Conservation (phyloP, 2,329 filamentous ascomycete species). For the Fusarium penzigii region DNA sequence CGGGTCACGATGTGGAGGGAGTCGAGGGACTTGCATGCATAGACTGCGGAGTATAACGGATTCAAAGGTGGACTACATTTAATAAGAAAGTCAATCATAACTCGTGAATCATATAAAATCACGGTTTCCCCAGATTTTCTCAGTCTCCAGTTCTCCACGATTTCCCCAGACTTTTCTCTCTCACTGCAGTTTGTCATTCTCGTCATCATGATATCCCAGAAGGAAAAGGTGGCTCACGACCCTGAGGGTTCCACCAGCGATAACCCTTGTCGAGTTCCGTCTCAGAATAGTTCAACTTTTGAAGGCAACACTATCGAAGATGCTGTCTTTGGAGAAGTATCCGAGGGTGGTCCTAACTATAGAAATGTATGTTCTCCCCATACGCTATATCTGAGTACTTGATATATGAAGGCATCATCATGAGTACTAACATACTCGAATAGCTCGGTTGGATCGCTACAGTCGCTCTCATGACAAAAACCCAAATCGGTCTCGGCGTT, state of each 20-base stretch:
- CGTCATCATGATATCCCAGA: neutral
- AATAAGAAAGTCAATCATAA: too few species aligned
- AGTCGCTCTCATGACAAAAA: constrained; percentile 46
- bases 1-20: too few species aligned
- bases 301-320: constrained; percentile 8
- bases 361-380: constrained; percentile 14
- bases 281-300: neutral
- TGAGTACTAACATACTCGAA: constrained; percentile 27
- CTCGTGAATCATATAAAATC: too few species aligned
- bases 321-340: constrained; percentile 28
- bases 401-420: neutral
- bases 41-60: too few species aligned
- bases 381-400: neutral
- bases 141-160: too few species aligned
- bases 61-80: too few species aligned
- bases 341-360: constrained; percentile 26
- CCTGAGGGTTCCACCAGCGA: neutral
- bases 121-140: too few species aligned
- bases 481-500: constrained; percentile 39
- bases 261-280: neutral
- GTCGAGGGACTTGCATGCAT: too few species aligned
- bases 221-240: neutral
- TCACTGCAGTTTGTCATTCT: too few species aligned
- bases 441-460: constrained; percentile 40
- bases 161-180: too few species aligned